These are phyloP conservation scores for Fraxinus sp. DNA, from an alignment of 305 asterid genomes.

Conservation along the genomic window DNA sequence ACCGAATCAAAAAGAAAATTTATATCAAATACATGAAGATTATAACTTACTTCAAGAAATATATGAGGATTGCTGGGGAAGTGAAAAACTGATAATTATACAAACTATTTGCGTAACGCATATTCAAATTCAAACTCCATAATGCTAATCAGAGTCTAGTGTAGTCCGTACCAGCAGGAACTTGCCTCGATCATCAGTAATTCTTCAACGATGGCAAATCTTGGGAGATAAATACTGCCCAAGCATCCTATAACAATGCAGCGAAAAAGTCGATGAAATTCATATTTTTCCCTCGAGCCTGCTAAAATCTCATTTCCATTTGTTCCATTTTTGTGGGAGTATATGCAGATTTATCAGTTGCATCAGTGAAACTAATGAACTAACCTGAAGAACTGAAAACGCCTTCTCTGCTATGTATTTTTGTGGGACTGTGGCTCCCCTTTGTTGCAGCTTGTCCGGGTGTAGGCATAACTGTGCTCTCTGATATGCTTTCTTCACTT, in stretches of 20 bases:
- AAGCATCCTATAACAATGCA: constrained; percentile 50
- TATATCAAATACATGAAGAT: not conserved
- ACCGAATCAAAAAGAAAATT: not conserved
- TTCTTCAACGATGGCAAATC: constrained; percentile 33
- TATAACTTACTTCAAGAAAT: not conserved
- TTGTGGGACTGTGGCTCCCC: constrained; percentile 68
- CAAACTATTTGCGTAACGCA: not conserved
- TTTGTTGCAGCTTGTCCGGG: constrained; percentile 84
- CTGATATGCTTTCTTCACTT: constrained; percentile 79
- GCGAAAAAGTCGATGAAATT: not conserved
- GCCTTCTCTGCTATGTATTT: constrained; percentile 67
- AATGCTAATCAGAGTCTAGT: not conserved
- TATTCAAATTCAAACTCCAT: not conserved
- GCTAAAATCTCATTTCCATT: not conserved
- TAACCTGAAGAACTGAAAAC: constrained; percentile 68
- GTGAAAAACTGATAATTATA: not conserved
- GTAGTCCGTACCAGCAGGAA: not conserved
- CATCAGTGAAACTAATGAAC: not conserved
- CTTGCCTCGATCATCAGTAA: not conserved
- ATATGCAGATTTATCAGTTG: not conserved
- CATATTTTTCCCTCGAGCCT: not conserved
- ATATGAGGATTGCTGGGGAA: not conserved
- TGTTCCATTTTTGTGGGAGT: not conserved
- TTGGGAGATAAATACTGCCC: constrained; percentile 56
- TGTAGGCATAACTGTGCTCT: constrained; percentile 73